Base-by-base conservation (phyloP, 2,329 filamentous ascomycete species). In the Calonectria naviculata region DNA sequence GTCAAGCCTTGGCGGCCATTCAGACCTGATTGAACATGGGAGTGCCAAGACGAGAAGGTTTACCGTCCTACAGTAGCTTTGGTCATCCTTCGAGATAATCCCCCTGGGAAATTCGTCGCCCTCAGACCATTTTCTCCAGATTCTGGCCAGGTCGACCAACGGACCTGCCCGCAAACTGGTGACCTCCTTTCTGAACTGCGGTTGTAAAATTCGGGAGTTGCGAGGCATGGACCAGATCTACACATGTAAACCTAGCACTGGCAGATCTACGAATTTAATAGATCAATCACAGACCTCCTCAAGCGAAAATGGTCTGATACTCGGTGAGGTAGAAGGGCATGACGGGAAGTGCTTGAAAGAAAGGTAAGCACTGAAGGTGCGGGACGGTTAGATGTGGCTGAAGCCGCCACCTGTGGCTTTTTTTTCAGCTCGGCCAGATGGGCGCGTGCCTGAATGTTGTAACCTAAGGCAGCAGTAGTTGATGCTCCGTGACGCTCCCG, bases 381-480 rank as follows among this genome's bases (percentile, higher is more conserved):
- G 7, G 17, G 13, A n/a, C 38, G 34, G 56, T 70, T 17, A 44
- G 24, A 5, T 47, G 34, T 62, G 66, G 61, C 61, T 61, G 49
- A 41, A n/a, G 75, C 74, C 76, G 74, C 76, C 74, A 78, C 74
- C 72, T 21, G 58, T 46, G 71, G 75, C 75, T 63, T 42, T 36
- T 38, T 58, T 24, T 19, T 31, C n/a, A 28, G 44, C 29, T 68
- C 26, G 65, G 67, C 29, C 38, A 26, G 46, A 62, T 31, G 44
- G 63, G 38, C 47, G 52, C 29, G 52, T 56, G 21, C n/a, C n/a
- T 6, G 29, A 29, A 38, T 41, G n/a, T 65, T 54, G 34, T 60
- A 69, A 76, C 81, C 81, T 83, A 78, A 83, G 81, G 81, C 81
- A 81, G 56, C 70, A 80, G 47, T n/a, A n/a, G n/a, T 73, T 71